These are phyloP conservation scores for Tritrichomonas foetus DNA, from an alignment of 208 protist genomes.

Conservation along the genomic window DNA sequence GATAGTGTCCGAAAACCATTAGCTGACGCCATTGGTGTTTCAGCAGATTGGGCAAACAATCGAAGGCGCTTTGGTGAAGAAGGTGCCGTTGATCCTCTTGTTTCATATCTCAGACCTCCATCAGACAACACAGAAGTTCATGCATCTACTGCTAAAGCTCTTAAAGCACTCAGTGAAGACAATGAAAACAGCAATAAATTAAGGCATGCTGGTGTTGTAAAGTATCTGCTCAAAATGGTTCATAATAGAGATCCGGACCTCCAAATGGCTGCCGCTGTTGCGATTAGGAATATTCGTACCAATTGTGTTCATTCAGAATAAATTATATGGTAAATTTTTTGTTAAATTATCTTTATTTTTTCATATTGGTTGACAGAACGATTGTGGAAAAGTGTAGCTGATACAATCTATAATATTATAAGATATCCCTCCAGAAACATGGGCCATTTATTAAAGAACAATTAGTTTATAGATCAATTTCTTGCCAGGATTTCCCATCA, in stretches of 20 bases:
- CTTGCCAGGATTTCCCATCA: too few relatives aligned
- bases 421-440: too few relatives aligned
- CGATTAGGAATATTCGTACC: constrained; percentile 32
- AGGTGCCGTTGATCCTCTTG: constrained; percentile 15
- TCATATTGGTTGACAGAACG: too few relatives aligned
- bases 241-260: neutral
- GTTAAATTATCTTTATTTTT: too few relatives aligned
- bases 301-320: neutral
- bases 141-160: constrained; percentile 19
- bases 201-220: neutral
- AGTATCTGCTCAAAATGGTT: constrained; percentile 28
- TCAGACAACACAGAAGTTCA: neutral
- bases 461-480: too few relatives aligned
- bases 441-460: too few relatives aligned
- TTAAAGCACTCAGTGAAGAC: neutral
- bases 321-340: too few relatives aligned
- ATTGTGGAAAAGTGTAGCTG: too few relatives aligned
- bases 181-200: neutral
- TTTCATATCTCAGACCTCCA: constrained; percentile 28
- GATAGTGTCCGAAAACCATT: neutral
- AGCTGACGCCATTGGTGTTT: neutral
- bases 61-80: constrained; percentile 15
- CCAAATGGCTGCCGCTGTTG: constrained; percentile 35
- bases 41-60: neutral
- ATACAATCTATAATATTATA: too few relatives aligned